Evolutionary conservation across 2,329 filamentous ascomycete genomes (phyloP), one percentile per base, ranked within the genome.

Genomic region (Epichloe sylvatica): DNA sequence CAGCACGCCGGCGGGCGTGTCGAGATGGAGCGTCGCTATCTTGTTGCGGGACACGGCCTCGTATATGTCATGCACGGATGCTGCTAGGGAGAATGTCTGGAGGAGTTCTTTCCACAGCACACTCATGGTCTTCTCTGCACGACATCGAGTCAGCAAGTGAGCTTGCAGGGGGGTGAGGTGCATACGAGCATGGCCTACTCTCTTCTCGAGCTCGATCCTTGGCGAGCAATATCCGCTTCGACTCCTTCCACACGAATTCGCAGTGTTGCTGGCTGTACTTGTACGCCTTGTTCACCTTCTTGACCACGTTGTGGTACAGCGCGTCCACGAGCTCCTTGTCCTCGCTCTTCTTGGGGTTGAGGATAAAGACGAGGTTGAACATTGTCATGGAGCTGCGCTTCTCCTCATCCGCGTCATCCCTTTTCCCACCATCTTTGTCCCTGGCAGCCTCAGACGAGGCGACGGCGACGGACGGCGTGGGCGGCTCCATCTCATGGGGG

Each of bases 301-400:
- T 92, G 55, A 90, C 84, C 38, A 97, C 83, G 63, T 95, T 86
- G 49, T 86, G 76, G 64, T 95, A 95, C 62, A 96, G 66, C 5
- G 70, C 82, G 55, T 94, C 86, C 41, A 84, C 78, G 43, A 94
- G 60, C 71, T 77, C 74, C 50, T 86, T 84, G 55, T 84, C 81
- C 61, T 95, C 86, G 50, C 90, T 73, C 47, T 83, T 80, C 46
- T 83, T 83, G 3, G 89, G 86, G 56, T 87, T 84, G 55, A 96
- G 71, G 46, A 95, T 86, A 64, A 97, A 97, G 23, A 97, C 89
- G 11, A 96, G 78, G 64, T 96, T 94, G 68, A 98, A 98, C 91
- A 97, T 97, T 54, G 83, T 89, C 86, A 97, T 90, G 44, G 79
- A 78, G 55, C 76, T 79, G 56, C 73, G 72, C 62, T 86, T 82